Evolutionary conservation across 225 moss, liverwort and hornwort genomes (phyloP).

Genomic region (Bryoerythrophyllum caledonicum): DNA sequence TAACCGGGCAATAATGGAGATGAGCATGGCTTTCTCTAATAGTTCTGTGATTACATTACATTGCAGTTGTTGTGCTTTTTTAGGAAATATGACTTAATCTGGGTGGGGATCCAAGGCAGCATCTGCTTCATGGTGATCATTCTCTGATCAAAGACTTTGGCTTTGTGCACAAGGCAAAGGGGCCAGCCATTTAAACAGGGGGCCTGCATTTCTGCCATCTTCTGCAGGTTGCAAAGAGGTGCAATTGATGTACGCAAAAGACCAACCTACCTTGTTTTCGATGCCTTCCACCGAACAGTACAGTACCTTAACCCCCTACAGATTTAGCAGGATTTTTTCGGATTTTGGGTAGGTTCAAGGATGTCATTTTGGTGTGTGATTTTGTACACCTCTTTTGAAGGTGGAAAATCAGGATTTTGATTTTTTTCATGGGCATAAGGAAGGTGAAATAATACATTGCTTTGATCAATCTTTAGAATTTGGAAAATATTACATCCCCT

Average conservation of each 20-base stretch:
- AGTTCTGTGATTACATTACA: too few relatives aligned
- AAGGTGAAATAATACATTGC: too few relatives aligned
- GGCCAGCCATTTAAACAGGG: not conserved
- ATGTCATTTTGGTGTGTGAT: too few relatives aligned
- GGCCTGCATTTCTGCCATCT: slow-evolving; percentile 10
- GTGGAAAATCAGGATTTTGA: too few relatives aligned
- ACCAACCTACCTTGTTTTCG: not conserved
- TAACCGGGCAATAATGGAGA: too few relatives aligned
- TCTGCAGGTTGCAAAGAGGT: not conserved
- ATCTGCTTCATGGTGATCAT: not conserved
- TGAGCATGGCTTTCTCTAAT: too few relatives aligned
- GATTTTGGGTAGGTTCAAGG: not conserved
- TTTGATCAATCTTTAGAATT: too few relatives aligned
- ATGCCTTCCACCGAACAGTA: not conserved
- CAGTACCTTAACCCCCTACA: too few relatives aligned
- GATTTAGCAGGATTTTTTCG: not conserved
- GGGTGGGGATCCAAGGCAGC: not conserved
- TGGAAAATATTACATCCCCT: too few relatives aligned
- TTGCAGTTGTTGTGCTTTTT: too few relatives aligned
- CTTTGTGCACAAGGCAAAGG: not conserved
- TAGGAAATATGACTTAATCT: not conserved
- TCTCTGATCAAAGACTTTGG: not conserved
- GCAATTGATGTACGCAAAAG: not conserved
- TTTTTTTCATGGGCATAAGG: too few relatives aligned
- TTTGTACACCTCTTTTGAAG: too few relatives aligned